Percentiles rank a stretch among this genome's conserved stretches.
phyloP scores from a whole-genome alignment of 352 stramenopile genomes.

The Globisporangium rhizosaccharum region DNA sequence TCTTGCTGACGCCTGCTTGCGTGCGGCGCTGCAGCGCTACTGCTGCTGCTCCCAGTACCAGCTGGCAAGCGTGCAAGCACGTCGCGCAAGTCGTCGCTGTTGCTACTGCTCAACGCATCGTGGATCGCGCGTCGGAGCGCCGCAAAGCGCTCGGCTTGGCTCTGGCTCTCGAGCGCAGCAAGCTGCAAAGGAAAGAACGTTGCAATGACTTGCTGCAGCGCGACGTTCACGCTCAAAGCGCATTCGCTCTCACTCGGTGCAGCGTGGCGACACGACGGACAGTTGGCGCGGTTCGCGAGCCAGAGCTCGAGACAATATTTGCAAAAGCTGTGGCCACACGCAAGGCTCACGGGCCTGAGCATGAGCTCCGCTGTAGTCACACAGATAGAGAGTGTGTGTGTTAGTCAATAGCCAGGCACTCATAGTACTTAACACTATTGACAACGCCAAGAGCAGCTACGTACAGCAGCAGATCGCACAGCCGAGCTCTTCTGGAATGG shows the following conservation, averaged over 20 bases:
- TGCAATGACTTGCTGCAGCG: constrained; percentile 28
- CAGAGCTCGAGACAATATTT: constrained; percentile 37
- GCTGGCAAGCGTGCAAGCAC: constrained; percentile 20
- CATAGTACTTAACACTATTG: too few species aligned
- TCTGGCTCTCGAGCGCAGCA: constrained; percentile 21
- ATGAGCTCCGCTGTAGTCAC: constrained; percentile 30
- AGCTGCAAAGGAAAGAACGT: constrained; percentile 25
- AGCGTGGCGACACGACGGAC: constrained; percentile 29
- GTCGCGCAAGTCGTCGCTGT: constrained; percentile 20
- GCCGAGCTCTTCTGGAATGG: constrained; percentile 24
- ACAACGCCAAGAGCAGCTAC: constrained; percentile 1
- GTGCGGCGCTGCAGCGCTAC: not conserved
- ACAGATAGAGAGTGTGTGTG: not conserved
- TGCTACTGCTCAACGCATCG: constrained; percentile 16
- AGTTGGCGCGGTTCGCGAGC: constrained; percentile 30
- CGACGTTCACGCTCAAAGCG: constrained; percentile 24
- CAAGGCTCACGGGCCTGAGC: constrained; percentile 33
- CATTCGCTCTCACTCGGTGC: not conserved
- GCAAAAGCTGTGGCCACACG: constrained; percentile 45
- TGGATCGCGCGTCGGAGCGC: constrained; percentile 24
- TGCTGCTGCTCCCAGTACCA: not conserved
- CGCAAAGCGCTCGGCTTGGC: constrained; percentile 23
- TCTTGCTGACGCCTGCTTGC: constrained; percentile 9
- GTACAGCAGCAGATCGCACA: constrained; percentile 41
- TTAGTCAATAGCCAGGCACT: not conserved